These are phyloP conservation scores for Bimuria novae-zelandiae DNA, from an alignment of 2,329 filamentous ascomycete genomes.

Conservation along the genomic window DNA sequence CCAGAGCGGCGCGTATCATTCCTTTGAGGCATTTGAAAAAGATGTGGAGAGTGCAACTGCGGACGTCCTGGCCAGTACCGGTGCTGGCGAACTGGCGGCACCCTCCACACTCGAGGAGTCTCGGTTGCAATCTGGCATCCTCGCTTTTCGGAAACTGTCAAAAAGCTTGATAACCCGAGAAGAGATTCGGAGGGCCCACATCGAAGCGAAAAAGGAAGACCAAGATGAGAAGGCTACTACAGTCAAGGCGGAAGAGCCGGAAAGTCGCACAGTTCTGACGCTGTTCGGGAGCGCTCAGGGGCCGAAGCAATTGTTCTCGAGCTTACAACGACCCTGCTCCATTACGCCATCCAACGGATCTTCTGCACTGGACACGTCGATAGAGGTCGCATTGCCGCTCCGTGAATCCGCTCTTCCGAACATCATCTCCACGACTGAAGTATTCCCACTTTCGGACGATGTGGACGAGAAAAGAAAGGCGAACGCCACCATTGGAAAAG, in stretches of 20 bases:
- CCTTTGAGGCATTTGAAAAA: constrained; percentile 48
- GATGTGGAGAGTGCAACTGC: constrained; percentile 50
- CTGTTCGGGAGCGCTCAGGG: constrained; percentile 75
- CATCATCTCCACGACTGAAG: constrained; percentile 71
- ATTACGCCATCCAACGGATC: constrained; percentile 37
- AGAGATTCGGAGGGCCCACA: constrained; percentile 23
- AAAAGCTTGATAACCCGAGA: constrained; percentile 37
- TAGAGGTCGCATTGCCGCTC: constrained; percentile 56
- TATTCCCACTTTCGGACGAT: constrained; percentile 59
- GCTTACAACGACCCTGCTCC: constrained; percentile 65
- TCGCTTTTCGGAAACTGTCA: constrained; percentile 42
- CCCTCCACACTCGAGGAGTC: constrained; percentile 44
- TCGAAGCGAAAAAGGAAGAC: constrained; percentile 9
- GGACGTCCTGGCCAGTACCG: constrained; percentile 44
- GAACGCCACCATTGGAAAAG: constrained; percentile 70
- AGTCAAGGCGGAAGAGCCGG: constrained; percentile 31
- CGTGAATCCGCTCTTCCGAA: constrained; percentile 72
- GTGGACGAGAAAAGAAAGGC: constrained; percentile 54
- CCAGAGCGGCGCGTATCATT: constrained; percentile 45
- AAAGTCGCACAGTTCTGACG: constrained; percentile 69
- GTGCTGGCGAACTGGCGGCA: constrained; percentile 22
- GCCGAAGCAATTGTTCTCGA: constrained; percentile 82
- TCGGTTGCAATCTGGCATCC: constrained; percentile 33
- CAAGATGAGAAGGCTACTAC: constrained; percentile 16
- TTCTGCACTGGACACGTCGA: constrained; percentile 45